Percentiles rank a stretch among this genome's conserved stretches.
Evolutionary conservation across 2,329 filamentous ascomycete genomes (phyloP).

Genomic region (Fusarium mangiferae): DNA sequence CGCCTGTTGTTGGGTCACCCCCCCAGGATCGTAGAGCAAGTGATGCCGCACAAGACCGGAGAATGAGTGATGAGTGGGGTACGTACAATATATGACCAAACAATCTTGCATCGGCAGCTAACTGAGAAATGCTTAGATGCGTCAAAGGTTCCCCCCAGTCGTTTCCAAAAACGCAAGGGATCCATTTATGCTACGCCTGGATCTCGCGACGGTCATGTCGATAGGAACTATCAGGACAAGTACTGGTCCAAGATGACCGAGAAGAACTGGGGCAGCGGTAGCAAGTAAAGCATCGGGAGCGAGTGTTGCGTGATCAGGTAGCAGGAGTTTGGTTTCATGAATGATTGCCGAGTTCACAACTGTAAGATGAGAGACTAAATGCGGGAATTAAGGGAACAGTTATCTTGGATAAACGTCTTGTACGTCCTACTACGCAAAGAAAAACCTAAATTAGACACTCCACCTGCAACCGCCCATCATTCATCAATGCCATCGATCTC

Average conservation of each 20-base stretch:
- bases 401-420: conserved; percentile 27
- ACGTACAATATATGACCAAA: conserved; percentile 32
- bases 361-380: conserved; percentile 23
- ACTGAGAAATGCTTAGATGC: conserved; percentile 59
- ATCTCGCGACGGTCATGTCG: conserved; percentile 72
- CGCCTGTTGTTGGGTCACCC: conserved; percentile 40
- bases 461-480: conserved; percentile 44
- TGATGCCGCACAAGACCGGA: conserved; percentile 46
- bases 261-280: conserved; percentile 53
- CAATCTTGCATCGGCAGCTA: neutral
- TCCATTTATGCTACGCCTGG: conserved; percentile 74
- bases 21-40: conserved; percentile 32
- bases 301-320: neutral
- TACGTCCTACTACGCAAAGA: conserved; percentile 32
- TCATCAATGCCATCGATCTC: conserved; percentile 80
- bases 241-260: conserved; percentile 70
- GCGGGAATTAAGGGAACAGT: conserved; percentile 21
- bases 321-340: neutral
- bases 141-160: conserved; percentile 72
- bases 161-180: conserved; percentile 76
- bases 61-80: conserved; percentile 62
- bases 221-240: conserved; percentile 66
- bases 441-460: conserved; percentile 26
- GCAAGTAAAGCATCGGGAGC: conserved; percentile 45
- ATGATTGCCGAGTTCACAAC: neutral